Percentiles rank a stretch among this genome's conserved stretches.
Conservation (phyloP, 1,284 basidiomycete species). For the Trametes pubescens region DNA sequence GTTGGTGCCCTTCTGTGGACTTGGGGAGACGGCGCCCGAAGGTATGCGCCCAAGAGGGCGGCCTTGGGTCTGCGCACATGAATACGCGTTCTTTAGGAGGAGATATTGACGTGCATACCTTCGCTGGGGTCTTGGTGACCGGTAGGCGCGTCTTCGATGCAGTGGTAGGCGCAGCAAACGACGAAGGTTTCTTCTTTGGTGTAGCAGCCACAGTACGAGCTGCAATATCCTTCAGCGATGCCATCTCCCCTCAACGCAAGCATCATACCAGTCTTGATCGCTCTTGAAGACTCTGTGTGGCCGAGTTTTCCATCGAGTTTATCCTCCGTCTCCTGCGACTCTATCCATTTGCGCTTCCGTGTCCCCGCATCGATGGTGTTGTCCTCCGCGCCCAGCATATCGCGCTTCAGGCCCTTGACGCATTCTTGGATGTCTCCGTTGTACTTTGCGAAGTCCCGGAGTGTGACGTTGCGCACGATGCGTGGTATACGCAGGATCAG, state of each 20-base stretch:
- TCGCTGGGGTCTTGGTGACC: slow-evolving; percentile 55
- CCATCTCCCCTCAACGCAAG: neutral
- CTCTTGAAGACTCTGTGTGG: slow-evolving; percentile 54
- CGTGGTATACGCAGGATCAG: slow-evolving; percentile 79
- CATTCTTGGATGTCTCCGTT: slow-evolving; percentile 75
- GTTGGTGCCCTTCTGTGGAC: slow-evolving; percentile 57
- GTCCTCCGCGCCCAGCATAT: slow-evolving; percentile 51
- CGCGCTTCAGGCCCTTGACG: slow-evolving; percentile 68
- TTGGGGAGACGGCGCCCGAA: slow-evolving; percentile 53
- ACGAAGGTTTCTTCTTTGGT: slow-evolving; percentile 60
- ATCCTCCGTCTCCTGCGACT: slow-evolving; percentile 63
- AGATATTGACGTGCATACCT: slow-evolving; percentile 48
- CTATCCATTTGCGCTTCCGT: slow-evolving; percentile 78
- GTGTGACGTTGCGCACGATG: slow-evolving; percentile 71
- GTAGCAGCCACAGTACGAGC: slow-evolving; percentile 61
- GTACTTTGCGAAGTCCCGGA: slow-evolving; percentile 83
- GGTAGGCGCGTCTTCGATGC: slow-evolving; percentile 54
- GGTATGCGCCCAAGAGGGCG: slow-evolving; percentile 43
- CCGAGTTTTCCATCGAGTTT: slow-evolving; percentile 42
- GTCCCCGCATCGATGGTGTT: slow-evolving; percentile 68
- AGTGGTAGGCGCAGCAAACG: slow-evolving; percentile 57
- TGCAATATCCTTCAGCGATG: slow-evolving; percentile 38
- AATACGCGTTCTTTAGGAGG: neutral
- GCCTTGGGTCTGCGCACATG: slow-evolving; percentile 23
- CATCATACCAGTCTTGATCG: slow-evolving; percentile 65